Evolutionary conservation across 805 yeast species (phyloP).

Genomic region (Teunomyces cretensis): DNA sequence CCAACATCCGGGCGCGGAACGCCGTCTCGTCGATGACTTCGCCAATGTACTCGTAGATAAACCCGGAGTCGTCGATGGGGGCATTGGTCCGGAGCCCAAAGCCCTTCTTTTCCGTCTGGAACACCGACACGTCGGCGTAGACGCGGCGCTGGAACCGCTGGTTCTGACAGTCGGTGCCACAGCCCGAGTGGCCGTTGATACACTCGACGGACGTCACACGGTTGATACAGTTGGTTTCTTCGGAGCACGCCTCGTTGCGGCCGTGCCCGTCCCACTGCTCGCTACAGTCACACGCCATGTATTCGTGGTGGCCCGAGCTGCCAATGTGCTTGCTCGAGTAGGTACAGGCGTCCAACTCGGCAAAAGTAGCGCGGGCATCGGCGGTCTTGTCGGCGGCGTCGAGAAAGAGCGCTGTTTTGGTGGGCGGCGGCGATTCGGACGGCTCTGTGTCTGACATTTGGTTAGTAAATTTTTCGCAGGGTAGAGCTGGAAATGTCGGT

Average conservation of each 20-base stretch:
- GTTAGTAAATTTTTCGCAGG: too few relatives aligned
- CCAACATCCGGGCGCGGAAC: slow-evolving; percentile 73
- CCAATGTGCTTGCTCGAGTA: slow-evolving; percentile 67
- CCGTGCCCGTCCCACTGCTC: slow-evolving; percentile 47
- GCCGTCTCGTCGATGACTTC: slow-evolving; percentile 82
- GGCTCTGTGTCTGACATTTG: neutral
- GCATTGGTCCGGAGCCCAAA: slow-evolving; percentile 79
- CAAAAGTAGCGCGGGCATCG: slow-evolving; percentile 66
- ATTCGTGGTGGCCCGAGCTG: slow-evolving; percentile 70
- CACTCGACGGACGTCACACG: slow-evolving; percentile 92
- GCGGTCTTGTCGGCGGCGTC: slow-evolving; percentile 57
- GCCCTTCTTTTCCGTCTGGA: slow-evolving; percentile 82
- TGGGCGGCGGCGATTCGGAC: neutral
- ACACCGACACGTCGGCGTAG: slow-evolving; percentile 77
- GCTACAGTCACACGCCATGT: slow-evolving; percentile 88
- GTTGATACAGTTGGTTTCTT: slow-evolving; percentile 86
- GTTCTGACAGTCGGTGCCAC: slow-evolving; percentile 80
- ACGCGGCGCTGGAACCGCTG: slow-evolving; percentile 81
- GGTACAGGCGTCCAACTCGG: slow-evolving; percentile 54
- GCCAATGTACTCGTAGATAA: slow-evolving; percentile 90
- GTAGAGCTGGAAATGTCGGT: too few relatives aligned
- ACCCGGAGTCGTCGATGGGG: slow-evolving; percentile 58
- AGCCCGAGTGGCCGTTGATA: slow-evolving; percentile 60
- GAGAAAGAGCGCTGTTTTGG: slow-evolving; percentile 15
- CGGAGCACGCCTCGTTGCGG: slow-evolving; percentile 69